Percentiles rank a stretch among this genome's conserved stretches.
These are phyloP conservation scores for Mikania micrantha DNA, from an alignment of 129 eudicot species.

Conservation along the genomic window DNA sequence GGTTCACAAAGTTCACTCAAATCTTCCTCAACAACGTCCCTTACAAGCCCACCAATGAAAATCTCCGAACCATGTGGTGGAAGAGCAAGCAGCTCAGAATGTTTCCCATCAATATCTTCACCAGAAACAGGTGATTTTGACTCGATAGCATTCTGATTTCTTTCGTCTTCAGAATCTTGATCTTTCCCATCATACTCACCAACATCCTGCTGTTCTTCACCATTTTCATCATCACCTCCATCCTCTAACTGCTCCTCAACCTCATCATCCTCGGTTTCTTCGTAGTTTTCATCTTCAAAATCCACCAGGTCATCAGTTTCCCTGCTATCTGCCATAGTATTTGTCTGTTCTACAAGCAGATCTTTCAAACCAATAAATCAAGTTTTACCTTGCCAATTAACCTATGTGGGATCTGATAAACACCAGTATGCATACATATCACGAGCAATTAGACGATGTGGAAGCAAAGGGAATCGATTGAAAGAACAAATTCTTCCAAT, in stretches of 20 bases:
- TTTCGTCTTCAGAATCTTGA: conserved; percentile 7
- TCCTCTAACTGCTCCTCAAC: conserved; percentile 72
- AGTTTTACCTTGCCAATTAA: conserved; percentile 26
- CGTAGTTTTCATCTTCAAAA: conserved; percentile 78
- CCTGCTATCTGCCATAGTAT: conserved; percentile 76
- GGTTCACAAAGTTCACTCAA: conserved; percentile 32
- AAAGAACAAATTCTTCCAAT: conserved; percentile 1
- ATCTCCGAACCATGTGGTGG: conserved; percentile 98
- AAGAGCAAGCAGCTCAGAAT: conserved; percentile 68
- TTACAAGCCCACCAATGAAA: conserved; percentile 89
- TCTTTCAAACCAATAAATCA: conserved; percentile 36
- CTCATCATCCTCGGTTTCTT: conserved; percentile 75
- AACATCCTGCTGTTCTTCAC: conserved; percentile 43
- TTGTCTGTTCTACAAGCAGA: conserved; percentile 27
- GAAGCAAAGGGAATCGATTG: conserved; percentile 21
- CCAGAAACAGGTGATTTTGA: conserved; percentile 30
- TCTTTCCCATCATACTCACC: not conserved
- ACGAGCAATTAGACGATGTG: conserved; percentile 1
- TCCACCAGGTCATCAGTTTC: conserved; percentile 96
- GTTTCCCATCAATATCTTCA: conserved; percentile 39
- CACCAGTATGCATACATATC: conserved; percentile 20
- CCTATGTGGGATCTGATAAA: conserved; percentile 34
- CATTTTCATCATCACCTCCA: conserved; percentile 19
- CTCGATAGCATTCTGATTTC: conserved; percentile 23
- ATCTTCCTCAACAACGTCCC: conserved; percentile 1